A percentile compares a stretch with the other conserved stretches of the same genome.
Conservation (phyloP, 2,329 filamentous ascomycete genomes). For the Claviceps paspali region DNA sequence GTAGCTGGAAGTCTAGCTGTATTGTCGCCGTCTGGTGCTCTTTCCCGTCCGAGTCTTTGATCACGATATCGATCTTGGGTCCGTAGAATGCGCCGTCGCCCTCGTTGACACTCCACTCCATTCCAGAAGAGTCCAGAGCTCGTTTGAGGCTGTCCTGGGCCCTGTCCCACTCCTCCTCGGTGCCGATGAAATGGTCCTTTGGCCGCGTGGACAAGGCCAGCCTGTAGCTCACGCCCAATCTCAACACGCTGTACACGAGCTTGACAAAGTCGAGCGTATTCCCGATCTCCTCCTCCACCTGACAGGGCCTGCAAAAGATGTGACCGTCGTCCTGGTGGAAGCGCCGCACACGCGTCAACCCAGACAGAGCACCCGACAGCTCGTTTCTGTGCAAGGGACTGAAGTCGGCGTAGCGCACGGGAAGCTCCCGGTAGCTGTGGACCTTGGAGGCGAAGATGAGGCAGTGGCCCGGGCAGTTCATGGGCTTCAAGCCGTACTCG, state of each 20-base stretch:
- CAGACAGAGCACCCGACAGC: conserved; percentile 64
- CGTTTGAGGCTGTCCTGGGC: conserved; percentile 25
- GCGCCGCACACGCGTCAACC: conserved; percentile 67
- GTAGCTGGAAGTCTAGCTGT: conserved; percentile 80
- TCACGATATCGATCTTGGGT: conserved; percentile 78
- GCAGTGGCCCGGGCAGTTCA: conserved; percentile 88
- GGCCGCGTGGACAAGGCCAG: conserved; percentile 69
- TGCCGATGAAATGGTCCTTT: conserved; percentile 62
- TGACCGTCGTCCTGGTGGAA: conserved; percentile 89
- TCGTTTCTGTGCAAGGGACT: conserved; percentile 79
- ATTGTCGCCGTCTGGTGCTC: conserved; percentile 82
- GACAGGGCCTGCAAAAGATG: conserved; percentile 69
- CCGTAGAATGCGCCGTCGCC: conserved; percentile 86
- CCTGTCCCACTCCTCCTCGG: conserved; percentile 44
- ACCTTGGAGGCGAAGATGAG: conserved; percentile 62
- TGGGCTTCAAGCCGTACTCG: conserved; percentile 75
- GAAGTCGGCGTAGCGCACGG: conserved; percentile 76
- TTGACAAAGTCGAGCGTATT: conserved; percentile 61
- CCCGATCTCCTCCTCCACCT: conserved; percentile 61
- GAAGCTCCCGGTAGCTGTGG: conserved; percentile 65
- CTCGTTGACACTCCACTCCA: conserved; percentile 58
- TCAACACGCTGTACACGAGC: conserved; percentile 54
- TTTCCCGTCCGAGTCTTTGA: conserved; percentile 67
- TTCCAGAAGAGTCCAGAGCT: conserved; percentile 48
- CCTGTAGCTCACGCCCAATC: conserved; percentile 52